Evolutionary conservation across 1,284 basidiomycete genomes (phyloP), one percentile per base, ranked within the genome.

Genomic region (Cutaneotrichosporon sp.): DNA sequence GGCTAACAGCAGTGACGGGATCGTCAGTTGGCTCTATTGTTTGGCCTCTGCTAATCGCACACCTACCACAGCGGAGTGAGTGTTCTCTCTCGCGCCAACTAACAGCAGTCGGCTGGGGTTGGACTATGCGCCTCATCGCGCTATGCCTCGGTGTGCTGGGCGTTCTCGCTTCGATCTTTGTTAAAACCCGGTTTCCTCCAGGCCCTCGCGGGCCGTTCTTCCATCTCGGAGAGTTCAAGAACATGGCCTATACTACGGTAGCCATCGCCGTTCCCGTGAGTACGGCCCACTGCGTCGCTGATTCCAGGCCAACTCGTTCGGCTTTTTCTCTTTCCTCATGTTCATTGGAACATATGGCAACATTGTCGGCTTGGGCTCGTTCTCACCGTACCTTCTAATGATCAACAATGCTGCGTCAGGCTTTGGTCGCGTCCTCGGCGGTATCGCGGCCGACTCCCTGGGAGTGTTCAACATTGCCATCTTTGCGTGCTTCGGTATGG

Each of bases 81-180:
- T 31, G 7, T 29, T 7, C 27, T 12, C 27, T 29, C 27, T 29
- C 12, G 12, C 27, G 12, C 27, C 7, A 12, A 12, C 27, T 29
- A 29, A 29, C 12, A 6, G 12, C 27, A 31, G 29, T 72, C 52
- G 68, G 68, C 33, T 72, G 67, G 42, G 59, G 55, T 1, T 72
- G 70, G 70, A 69, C 68, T 2, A 54, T 61, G 29, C 62, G 70
- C n/a, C 33, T 70, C 8, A 69, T 72, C 41, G 68, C 66, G 5
- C 56, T 72, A 5, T 59, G 67, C 34, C 45, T 61, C 37, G 49
- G 54, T 19, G 6, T 61, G 16, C 52, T 63, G 32, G 62, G 66
- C 14, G 44, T 49, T 11, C 24, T 47, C 16, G 54, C 63, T 0
- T 67, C 64, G 24, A 51, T 64, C 33, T 59, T 70, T 4, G 54